phyloP scores from a whole-genome alignment of 495 filamentous ascomycete genomes.

The Clohesyomyces aquaticus region DNA sequence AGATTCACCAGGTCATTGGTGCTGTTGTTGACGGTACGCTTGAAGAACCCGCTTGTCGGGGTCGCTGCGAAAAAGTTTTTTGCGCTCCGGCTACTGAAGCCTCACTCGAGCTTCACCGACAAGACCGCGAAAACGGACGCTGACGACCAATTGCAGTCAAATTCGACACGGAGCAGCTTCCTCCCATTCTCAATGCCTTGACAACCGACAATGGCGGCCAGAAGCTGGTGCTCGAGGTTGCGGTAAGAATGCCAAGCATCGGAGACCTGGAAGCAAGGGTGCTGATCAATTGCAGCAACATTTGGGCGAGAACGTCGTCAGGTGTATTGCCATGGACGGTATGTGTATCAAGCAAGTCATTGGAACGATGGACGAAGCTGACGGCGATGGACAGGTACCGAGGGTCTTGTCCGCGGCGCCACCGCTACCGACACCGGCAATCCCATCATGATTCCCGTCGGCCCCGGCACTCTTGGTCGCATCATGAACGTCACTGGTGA shows the following conservation, averaged over 20 bases:
- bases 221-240: constrained; percentile 95
- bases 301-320: constrained; percentile 98
- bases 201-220: constrained; percentile 87
- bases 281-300: constrained; percentile 78
- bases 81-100: constrained; percentile 22
- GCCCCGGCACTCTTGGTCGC: constrained; percentile 90
- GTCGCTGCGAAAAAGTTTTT: constrained; percentile 41
- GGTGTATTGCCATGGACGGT: constrained; percentile 99
- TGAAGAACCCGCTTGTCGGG: constrained; percentile 22
- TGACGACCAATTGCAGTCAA: constrained; percentile 67
- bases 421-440: constrained; percentile 84
- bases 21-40: constrained; percentile 74
- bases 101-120: constrained; percentile 21
- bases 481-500: constrained; percentile 99
- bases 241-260: constrained; percentile 65
- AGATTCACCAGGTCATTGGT: constrained; percentile 61
- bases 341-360: constrained; percentile 45
- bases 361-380: constrained; percentile 15
- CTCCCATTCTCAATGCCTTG: constrained; percentile 96
- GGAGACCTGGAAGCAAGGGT: constrained; percentile 32
- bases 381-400: constrained; percentile 71
- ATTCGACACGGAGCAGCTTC: constrained; percentile 93
- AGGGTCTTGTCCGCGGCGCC: constrained; percentile 93
- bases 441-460: constrained; percentile 97
- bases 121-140: constrained; percentile 41